Evolutionary conservation across 805 yeast genomes (phyloP), one percentile per base, ranked within the genome.

Genomic region (Saccharomycopsis oosterbeekiorum): DNA sequence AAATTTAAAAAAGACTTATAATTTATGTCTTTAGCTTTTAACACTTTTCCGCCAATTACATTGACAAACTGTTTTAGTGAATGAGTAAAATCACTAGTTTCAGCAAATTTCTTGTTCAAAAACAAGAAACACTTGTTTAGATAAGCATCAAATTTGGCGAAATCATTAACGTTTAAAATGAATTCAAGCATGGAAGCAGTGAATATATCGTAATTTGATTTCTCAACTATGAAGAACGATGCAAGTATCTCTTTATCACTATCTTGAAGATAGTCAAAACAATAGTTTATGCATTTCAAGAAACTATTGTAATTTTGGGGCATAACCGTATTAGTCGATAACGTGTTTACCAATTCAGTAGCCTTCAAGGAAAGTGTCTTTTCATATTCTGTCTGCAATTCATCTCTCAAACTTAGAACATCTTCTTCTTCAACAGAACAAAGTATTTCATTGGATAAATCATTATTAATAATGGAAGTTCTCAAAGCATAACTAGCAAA

Each of bases 81-180:
- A 0, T 68, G 54, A 4, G 73, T 59, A 3, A 73, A 63, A 2
- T 65, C 62, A 0, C 68, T 68, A 15, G 75, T 70, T 66, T 85
- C 88, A 1, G 92, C 84, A 63, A 86, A 76, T 62, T 79, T 76
- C 65, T 82, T 85, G 9, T 92, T 88, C 58, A 85, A 75, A 67
- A 80, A 85, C 5, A 88, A 69, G 63, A 80, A 74, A 6, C 84
- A 75, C 64, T 84, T 82, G 63, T 81, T 78, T 47, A 83, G 64
- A 24, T 60, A 63, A 9, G 34, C 15, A 39, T 19, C 53, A 17
- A 53, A 53, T 5, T 34, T 36, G 14, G 14, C 53, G 40, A 29
- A 19, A 41, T 26, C 36, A 11, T 36, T 14, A 17, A 50, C 26
- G 1, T 41, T 56, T n/a, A 41, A 26, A 26, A 42, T 12, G 17